phyloP scores from a whole-genome alignment of 768 basidiomycete species.

The Lactarius deliciosus region DNA sequence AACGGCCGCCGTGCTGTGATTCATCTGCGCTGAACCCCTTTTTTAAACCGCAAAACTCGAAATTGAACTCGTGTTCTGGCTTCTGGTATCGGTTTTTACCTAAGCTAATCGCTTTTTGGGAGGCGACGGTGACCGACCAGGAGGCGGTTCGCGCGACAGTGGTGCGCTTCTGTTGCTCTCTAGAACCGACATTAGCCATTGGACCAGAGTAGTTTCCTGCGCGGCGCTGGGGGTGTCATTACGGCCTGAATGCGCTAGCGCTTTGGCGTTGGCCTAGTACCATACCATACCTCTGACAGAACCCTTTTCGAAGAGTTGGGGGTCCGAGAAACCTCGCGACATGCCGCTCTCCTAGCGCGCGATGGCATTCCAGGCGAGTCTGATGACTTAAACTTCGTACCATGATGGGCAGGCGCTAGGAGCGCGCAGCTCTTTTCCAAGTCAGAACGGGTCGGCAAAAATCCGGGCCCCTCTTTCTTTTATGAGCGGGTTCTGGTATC shows the following conservation, averaged over 20 bases:
- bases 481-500: not conserved
- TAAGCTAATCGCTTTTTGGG: not conserved
- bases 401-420: not conserved
- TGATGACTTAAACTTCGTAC: no score
- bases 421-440: not conserved
- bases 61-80: not conserved
- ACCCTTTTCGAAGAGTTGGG: no score
- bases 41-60: not conserved
- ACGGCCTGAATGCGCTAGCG: not conserved
- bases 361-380: no score
- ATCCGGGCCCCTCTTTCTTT: not conserved
- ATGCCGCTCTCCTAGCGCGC: no score
- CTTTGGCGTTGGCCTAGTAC: not conserved
- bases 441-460: not conserved
- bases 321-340: no score
- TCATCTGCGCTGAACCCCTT: not conserved
- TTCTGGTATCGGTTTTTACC: constrained; percentile 3
- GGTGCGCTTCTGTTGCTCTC: not conserved
- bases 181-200: not conserved
- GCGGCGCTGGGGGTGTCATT: not conserved
- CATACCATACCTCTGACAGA: not conserved
- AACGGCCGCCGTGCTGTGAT: not conserved
- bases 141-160: not conserved
- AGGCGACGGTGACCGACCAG: not conserved
- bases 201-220: not conserved